These are phyloP conservation scores for Eutreptiella sp. DNA, from an alignment of 208 protist species.

Conservation along the genomic window DNA sequence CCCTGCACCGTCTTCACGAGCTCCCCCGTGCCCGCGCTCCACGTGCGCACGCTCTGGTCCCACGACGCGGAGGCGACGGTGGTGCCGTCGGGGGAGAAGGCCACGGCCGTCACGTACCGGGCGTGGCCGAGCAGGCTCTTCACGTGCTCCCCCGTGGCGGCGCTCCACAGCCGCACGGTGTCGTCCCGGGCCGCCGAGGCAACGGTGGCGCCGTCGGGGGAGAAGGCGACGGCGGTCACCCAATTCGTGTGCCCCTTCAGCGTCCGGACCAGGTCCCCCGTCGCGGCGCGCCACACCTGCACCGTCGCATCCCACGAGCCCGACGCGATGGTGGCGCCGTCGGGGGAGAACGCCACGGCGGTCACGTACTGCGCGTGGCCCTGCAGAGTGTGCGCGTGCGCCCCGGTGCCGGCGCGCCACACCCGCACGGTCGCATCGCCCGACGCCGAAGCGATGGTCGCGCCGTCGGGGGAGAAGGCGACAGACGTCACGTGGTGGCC, in stretches of 20 bases:
- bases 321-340: constrained; percentile 73
- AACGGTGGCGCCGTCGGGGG: constrained; percentile 54
- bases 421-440: constrained; percentile 87
- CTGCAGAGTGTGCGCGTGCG: constrained; percentile 11
- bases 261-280: constrained; percentile 38
- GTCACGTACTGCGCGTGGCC: constrained; percentile 53
- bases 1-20: constrained; percentile 18
- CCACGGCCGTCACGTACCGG: constrained; percentile 26
- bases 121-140: too few species aligned
- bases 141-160: too few species aligned
- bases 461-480: constrained; percentile 76
- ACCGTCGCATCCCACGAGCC: constrained; percentile 83
- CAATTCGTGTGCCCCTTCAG: constrained; percentile 31
- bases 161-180: constrained; percentile 74
- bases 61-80: constrained; percentile 25
- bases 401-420: constrained; percentile 71
- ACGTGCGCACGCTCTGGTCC: constrained; percentile 32
- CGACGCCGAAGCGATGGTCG: constrained; percentile 72
- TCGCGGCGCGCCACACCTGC: constrained; percentile 80
- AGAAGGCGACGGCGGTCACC: constrained; percentile 61
- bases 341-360: constrained; percentile 73
- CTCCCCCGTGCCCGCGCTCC: constrained; percentile 17
- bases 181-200: constrained; percentile 78
- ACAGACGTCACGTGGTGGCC: constrained; percentile 60
- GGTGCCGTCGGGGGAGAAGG: constrained; percentile 11